A percentile compares a stretch with the other conserved stretches of the same genome.
Evolutionary conservation across 768 basidiomycete genomes (phyloP).

Genomic region (Tephrocybe sp.): DNA sequence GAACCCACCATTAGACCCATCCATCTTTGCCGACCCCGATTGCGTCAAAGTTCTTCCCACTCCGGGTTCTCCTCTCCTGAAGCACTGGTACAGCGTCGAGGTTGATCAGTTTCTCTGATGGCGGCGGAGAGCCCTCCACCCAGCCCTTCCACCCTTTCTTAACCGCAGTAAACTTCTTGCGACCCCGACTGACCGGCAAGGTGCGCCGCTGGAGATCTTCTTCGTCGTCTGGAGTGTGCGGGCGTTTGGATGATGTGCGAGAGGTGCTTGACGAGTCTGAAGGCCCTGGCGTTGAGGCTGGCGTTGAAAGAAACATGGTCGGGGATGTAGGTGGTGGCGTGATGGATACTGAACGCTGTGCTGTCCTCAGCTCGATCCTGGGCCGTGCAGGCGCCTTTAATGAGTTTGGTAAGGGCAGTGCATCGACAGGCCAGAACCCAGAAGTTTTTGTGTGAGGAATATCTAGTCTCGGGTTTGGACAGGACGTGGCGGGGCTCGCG

Average conservation of each 20-base stretch:
- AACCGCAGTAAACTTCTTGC: constrained; percentile 64
- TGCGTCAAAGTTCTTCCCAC: constrained; percentile 84
- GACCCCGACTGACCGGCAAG: constrained; percentile 35
- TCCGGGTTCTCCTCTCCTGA: constrained; percentile 75
- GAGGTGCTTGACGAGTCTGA: constrained; percentile 75
- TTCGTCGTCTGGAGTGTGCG: constrained; percentile 70
- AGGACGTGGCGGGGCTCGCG: constrained; percentile 26
- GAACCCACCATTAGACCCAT: constrained; percentile 66
- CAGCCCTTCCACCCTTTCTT: constrained; percentile 91
- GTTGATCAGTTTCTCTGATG: constrained; percentile 80
- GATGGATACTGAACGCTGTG: constrained; percentile 71
- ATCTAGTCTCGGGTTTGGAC: constrained; percentile 29
- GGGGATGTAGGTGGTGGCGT: constrained; percentile 67
- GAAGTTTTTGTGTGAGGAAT: constrained; percentile 24
- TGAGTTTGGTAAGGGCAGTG: neutral
- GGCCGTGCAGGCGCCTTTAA: constrained; percentile 41
- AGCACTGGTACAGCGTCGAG: constrained; percentile 71
- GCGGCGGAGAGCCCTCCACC: constrained; percentile 83
- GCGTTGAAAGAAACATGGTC: constrained; percentile 51
- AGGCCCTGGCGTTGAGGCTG: constrained; percentile 73
- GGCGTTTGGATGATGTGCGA: constrained; percentile 78
- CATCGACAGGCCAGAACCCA: constrained; percentile 52
- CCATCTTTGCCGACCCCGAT: constrained; percentile 75
- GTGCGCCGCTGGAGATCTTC: constrained; percentile 33
- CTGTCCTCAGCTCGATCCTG: constrained; percentile 67